Conservation (phyloP, 192 early-diverging fungal species). For the Kappamyces sp. region DNA sequence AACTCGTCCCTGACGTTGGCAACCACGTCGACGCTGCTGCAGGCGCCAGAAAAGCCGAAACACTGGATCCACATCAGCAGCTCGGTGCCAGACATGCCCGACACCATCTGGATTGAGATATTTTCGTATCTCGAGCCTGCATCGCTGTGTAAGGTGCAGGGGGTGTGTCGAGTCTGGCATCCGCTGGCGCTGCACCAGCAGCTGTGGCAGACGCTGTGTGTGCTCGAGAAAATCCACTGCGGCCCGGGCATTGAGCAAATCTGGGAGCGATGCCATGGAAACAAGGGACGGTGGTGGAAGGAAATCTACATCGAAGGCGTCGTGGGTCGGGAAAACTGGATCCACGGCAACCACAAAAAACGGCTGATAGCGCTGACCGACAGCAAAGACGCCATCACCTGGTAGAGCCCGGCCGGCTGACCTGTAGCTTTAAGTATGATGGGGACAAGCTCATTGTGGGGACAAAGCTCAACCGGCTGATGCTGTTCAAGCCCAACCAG, state of each 20-base stretch:
- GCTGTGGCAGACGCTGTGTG: slow-evolving; percentile 13
- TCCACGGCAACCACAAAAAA: slow-evolving; percentile 12
- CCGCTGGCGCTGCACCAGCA: neutral
- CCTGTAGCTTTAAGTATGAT: slow-evolving; percentile 13
- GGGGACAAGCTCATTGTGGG: slow-evolving; percentile 14
- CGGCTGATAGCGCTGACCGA: slow-evolving; percentile 1
- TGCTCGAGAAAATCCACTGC: slow-evolving; percentile 7
- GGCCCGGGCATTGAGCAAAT: slow-evolving; percentile 13
- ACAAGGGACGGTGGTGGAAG: slow-evolving; percentile 12
- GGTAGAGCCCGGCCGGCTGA: neutral
- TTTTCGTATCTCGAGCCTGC: neutral
- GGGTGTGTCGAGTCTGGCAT: neutral
- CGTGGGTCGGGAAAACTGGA: slow-evolving; percentile 5
- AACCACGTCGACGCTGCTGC: too few species aligned
- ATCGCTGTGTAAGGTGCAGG: neutral
- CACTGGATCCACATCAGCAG: too few species aligned
- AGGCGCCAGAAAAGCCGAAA: too few species aligned
- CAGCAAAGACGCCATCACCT: slow-evolving; percentile 12
- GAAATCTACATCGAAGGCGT: slow-evolving; percentile 15
- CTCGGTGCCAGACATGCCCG: too few species aligned
- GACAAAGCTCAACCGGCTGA: neutral
- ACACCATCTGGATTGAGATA: neutral
- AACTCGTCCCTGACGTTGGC: too few species aligned
- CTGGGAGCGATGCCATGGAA: slow-evolving; percentile 14
- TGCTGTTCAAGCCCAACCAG: neutral